Evolutionary conservation across 352 stramenopile species (phyloP), one percentile per base, ranked within the genome.

Genomic region (Globisporangium iwayamae): DNA sequence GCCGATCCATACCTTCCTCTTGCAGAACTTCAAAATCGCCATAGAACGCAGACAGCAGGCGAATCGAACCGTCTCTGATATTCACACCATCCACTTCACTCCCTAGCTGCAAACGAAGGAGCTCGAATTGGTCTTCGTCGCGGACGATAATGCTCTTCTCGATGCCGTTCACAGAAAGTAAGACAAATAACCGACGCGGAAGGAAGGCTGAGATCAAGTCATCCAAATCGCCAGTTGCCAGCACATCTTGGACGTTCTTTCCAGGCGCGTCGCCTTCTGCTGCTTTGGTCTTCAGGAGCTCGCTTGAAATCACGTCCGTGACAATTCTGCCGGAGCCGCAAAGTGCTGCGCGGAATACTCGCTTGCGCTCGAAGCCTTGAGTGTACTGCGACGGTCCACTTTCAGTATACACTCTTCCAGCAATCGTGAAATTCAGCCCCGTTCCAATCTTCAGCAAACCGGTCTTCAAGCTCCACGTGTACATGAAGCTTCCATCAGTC

Each of bases 401-500:
- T 28, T 73, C 69, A 25, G 68, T 69, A 60, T 93, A 91, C 3
- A 93, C 72, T 69, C 81, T 74, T n/a, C 84, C 84, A 32, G 78
- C 74, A 22, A 92, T 79, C 43, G 80, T 91, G 47, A 88, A 90
- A 53, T 92, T 87, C 16, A 74, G 53, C 1, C 85, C 85, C 0
- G 78, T 89, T n/a, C 85, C 85, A 54, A 93, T 70, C 65, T 91
- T 93, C 32, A 64, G 57, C 2, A 93, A 56, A 0, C 83, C 83
- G 7, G 68, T 69, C 1, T 46, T 47, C 11, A 71, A 32, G 60
- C 66, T 82, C 81, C 83, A 93, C 9, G 64, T 74, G 57, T 89
- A 93, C 10, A 86, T 41, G 62, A 83, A 92, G 28, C 41, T 91
- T n/a, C 83, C 83, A 62, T 91, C 79, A 0, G 75, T 86, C 0